Evolutionary conservation across 2,329 filamentous ascomycete species (phyloP).

Genomic region (Apiospora arundinis): DNA sequence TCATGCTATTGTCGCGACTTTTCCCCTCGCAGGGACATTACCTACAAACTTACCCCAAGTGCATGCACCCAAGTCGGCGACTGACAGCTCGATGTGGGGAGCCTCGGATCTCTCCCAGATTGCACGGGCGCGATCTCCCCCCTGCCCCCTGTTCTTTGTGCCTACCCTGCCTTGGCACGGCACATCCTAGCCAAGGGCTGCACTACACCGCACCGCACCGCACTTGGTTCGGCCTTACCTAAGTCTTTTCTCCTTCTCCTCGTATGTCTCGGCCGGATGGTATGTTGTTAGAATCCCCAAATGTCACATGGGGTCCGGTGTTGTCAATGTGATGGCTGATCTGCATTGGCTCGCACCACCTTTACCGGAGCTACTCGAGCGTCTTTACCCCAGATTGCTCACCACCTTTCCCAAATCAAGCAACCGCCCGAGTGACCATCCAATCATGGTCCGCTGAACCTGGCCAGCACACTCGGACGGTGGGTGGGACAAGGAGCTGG

Average conservation of each 20-base stretch:
- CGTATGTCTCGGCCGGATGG: slow-evolving; percentile 8
- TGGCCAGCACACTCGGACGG: neutral
- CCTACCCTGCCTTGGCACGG: neutral
- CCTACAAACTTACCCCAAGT: neutral
- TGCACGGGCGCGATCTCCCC: neutral
- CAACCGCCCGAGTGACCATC: neutral
- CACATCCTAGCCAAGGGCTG: neutral
- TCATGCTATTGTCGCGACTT: neutral
- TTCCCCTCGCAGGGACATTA: neutral
- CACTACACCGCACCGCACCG: neutral
- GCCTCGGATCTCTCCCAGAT: neutral
- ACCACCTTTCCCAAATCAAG: neutral
- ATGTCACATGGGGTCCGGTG: neutral
- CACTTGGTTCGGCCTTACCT: neutral
- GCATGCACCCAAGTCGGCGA: neutral
- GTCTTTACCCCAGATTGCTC: slow-evolving; percentile 8
- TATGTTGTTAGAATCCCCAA: neutral
- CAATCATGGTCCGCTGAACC: neutral
- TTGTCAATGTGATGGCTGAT: slow-evolving; percentile 9
- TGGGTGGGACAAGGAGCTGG: neutral
- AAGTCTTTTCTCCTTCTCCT: neutral
- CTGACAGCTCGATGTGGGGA: neutral
- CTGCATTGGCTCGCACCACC: neutral
- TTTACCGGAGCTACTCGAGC: neutral
- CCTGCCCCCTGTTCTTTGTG: slow-evolving; percentile 6